Evolutionary conservation across 2,329 filamentous ascomycete genomes (phyloP), one percentile per base, ranked within the genome.

Genomic region (Venturiaceae sp.): DNA sequence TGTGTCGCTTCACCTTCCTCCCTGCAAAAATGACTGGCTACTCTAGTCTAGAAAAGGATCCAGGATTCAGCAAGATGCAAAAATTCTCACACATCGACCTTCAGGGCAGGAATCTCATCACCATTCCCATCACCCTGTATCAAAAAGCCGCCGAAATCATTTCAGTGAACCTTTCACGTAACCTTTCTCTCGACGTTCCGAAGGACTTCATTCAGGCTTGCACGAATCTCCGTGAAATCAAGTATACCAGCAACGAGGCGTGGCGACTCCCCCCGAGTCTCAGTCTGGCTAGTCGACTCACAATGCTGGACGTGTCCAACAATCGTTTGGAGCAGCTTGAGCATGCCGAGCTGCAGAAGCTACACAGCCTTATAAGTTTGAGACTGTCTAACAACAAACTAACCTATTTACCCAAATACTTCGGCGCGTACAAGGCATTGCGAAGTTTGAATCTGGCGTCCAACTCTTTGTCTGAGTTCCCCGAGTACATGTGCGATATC

Each of bases 201-300:
- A 90, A 91, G 67, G 94, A 99, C 71, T 99, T 99, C 69, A 92
- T 99, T 58, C 90, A 95, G 69, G 88, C 90, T 30, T 99, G 94
- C 74, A 85, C 87, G 64, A 91, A 92, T 67, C 77, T 99, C 21
- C 85, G 92, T 55, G 94, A 99, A 70, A 94, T 99, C 78, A 96
- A 95, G 68, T 99, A 88, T 72, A 91, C 89, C 65, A 92, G 91
- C 68, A 97, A 97, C 66, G 94, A 99, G 71, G 90, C 92, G 2
- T 85, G 88, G 71, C 86, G 87, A 66, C 76, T 99, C 26, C 94
- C 94, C 3, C 81, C 85, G 6, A 96, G 92, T 70, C 80, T 99
- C 57, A 85, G 88, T 63, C 80, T 92, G 64, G 92, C 94, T 28
- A 85, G 78, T 63, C 85, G 85, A 62, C 78, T 99, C 65, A 96